Base-by-base conservation (phyloP, 257 asterid species). In the Orobanche coerulescens region DNA sequence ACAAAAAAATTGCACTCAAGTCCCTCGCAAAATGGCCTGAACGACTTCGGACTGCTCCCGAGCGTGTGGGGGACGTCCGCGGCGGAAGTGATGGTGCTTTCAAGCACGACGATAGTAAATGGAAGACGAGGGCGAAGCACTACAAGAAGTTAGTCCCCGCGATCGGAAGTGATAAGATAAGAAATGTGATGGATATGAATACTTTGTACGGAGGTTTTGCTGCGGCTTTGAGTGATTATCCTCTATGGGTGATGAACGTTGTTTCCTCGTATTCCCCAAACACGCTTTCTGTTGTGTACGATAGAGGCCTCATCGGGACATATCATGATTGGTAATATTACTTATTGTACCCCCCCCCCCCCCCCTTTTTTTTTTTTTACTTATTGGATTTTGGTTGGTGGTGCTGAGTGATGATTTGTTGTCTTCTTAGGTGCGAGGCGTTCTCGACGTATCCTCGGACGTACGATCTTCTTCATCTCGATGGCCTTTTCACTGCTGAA, bases 391-490 rank as follows among this genome's bases (percentile, higher is more conserved):
- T 37, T 47, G 36, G 7, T n/a, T n/a, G 36, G 36, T 30, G 36
- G 36, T 7, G 5, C 7, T 47, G 53, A n/a, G 2, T 18, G 3
- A 47, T 47, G 26, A 47, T 42, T 54, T 65, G 28, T 68, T 2
- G 3, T 61, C 20, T 66, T 64, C 5, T 39, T 56, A 92, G 98
- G 98, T 92, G 98, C 43, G 98, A 92, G 78, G 90, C 98, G 26
- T 92, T 92, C 80, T 92, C 98, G 13, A 92, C 98, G 6, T 92
- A 92, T 76, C 98, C 98, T 65, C 84, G 98, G 48, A 92, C 98
- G 0, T 92, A 92, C 12, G 98, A 92, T 73, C 88, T 92, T 47
- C 92, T 92, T 70, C 98, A 92, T 67, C 66, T 84, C 0, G 98
- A 90, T 69, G 90, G 90, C 28, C 89, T 87, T 49, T 90, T 90